Conservation (phyloP, 148 eudicot genomes). For the Polygonum maritimum region DNA sequence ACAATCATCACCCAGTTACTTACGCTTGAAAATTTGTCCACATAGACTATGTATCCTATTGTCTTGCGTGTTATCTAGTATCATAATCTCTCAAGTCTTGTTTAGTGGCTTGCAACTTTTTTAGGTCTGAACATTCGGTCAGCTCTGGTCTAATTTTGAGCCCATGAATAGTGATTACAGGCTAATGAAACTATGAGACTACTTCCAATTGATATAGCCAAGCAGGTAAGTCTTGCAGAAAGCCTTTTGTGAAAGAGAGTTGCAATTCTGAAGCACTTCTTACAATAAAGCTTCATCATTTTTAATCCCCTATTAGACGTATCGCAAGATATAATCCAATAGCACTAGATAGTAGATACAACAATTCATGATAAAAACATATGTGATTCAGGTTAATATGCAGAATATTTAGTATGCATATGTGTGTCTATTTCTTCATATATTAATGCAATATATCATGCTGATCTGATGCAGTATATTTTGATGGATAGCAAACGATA, state of each 20-base stretch:
- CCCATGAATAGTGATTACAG: neutral
- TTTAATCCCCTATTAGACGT: neutral
- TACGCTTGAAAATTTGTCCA: too few relatives aligned
- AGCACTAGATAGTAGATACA: neutral
- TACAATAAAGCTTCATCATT: neutral
- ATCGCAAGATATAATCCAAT: neutral
- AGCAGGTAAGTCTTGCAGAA: neutral
- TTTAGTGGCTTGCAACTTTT: neutral
- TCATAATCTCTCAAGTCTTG: too few relatives aligned
- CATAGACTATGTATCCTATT: too few relatives aligned
- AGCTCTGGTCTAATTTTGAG: neutral
- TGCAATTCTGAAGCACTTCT: neutral
- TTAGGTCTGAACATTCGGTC: neutral
- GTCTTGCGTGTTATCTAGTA: too few relatives aligned
- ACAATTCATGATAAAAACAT: neutral
- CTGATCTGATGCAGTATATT: slow-evolving; percentile 8
- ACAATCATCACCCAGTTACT: too few relatives aligned
- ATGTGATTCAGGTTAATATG: neutral
- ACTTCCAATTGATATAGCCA: neutral
- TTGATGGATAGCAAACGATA: neutral
- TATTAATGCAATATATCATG: neutral
- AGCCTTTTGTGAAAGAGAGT: neutral
- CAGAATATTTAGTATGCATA: neutral
- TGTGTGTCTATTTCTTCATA: neutral
- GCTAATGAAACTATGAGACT: neutral